A percentile compares a stretch with the other conserved stretches of the same genome.
These are phyloP conservation scores for Malassezia brasiliensis DNA, from an alignment of 1,284 basidiomycete genomes.

Conservation along the genomic window DNA sequence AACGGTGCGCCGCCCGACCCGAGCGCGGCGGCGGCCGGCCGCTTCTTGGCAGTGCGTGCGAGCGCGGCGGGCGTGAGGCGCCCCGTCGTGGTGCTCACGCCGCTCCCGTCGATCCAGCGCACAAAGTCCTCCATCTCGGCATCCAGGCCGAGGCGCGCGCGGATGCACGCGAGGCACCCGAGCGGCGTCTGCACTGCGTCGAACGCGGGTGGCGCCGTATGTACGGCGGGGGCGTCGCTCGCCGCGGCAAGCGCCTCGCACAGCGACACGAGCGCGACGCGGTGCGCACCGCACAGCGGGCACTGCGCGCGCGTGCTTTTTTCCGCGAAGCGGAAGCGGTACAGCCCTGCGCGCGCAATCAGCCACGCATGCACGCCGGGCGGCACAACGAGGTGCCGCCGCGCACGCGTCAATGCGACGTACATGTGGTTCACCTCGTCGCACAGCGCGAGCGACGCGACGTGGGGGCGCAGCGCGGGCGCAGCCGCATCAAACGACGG, in stretches of 20 bases:
- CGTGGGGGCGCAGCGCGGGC: conserved; percentile 6
- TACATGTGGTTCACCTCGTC: conserved; percentile 40
- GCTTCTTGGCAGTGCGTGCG: conserved; percentile 1
- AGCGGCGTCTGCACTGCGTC: conserved; percentile 3
- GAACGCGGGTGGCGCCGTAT: neutral
- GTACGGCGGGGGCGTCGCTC: neutral
- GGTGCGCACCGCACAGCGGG: conserved; percentile 8
- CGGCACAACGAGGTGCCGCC: conserved; percentile 23
- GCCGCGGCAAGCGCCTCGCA: neutral
- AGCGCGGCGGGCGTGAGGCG: neutral
- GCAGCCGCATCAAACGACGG: conserved; percentile 18
- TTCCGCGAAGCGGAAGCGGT: conserved; percentile 13
- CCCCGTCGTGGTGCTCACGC: conserved; percentile 15
- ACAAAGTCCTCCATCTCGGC: conserved; percentile 18
- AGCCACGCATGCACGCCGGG: conserved; percentile 28
- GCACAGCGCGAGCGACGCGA: conserved; percentile 23
- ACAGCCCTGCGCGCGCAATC: conserved; percentile 25
- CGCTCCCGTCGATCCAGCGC: conserved; percentile 14
- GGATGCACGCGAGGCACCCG: conserved; percentile 14
- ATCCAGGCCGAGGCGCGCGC: conserved; percentile 7
- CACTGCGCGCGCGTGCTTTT: conserved; percentile 3
- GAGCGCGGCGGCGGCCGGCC: too few species aligned
- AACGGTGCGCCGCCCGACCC: neutral
- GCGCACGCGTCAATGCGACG: conserved; percentile 35
- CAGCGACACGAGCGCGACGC: conserved; percentile 3